Evolutionary conservation across 352 stramenopile genomes (phyloP).

Genomic region (Phytophthora pinifolia): DNA sequence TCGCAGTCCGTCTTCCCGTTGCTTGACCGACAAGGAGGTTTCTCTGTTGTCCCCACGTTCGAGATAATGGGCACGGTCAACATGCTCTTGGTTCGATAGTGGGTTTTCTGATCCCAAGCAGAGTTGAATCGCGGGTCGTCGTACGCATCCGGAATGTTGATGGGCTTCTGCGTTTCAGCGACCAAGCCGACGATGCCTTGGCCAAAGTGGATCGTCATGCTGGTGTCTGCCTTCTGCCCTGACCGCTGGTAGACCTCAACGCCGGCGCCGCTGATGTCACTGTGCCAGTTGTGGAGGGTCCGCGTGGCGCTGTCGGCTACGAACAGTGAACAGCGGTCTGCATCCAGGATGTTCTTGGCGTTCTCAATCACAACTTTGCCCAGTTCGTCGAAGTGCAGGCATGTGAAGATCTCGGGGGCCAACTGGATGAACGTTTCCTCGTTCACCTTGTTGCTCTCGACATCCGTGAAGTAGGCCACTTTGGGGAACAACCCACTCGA

Average conservation of each 20-base stretch:
- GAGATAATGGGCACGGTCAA: constrained; percentile 71
- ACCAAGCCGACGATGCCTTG: constrained; percentile 75
- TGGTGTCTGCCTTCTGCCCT: constrained; percentile 24
- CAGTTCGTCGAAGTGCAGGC: constrained; percentile 75
- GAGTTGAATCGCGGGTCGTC: constrained; percentile 77
- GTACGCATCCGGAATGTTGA: constrained; percentile 80
- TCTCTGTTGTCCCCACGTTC: constrained; percentile 30
- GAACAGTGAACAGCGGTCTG: constrained; percentile 75
- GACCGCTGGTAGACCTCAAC: constrained; percentile 49
- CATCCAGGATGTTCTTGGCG: constrained; percentile 71
- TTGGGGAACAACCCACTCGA: constrained; percentile 66
- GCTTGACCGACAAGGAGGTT: neutral
- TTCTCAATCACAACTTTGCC: constrained; percentile 80
- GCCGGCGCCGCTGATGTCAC: constrained; percentile 61
- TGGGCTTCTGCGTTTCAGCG: constrained; percentile 54
- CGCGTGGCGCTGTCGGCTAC: constrained; percentile 53
- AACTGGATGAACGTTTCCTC: constrained; percentile 77
- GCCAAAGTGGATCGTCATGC: constrained; percentile 72
- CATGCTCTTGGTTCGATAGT: constrained; percentile 84
- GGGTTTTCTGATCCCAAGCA: constrained; percentile 78
- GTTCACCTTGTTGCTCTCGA: constrained; percentile 82
- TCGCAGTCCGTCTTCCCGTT: neutral
- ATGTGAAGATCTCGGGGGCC: constrained; percentile 78
- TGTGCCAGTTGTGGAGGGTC: constrained; percentile 74
- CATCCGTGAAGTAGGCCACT: constrained; percentile 74